These are phyloP conservation scores for Talaromyces marneffei DNA, from an alignment of 2,329 filamentous ascomycete species.

Conservation along the genomic window DNA sequence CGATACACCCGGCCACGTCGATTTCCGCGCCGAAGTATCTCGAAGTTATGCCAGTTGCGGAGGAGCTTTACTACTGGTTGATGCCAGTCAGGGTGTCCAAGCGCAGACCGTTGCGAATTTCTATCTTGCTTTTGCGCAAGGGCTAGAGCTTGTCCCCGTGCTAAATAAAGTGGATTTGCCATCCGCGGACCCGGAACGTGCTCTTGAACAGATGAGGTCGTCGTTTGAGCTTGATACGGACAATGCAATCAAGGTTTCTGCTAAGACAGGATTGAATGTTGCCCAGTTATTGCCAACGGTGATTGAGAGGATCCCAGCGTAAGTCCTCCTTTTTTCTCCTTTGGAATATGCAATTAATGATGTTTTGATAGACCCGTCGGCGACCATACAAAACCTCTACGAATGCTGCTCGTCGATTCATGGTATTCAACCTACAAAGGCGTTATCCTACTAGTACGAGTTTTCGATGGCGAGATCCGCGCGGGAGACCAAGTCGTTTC, in stretches of 20 bases:
- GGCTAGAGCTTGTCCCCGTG: conserved; percentile 78
- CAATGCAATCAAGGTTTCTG: conserved; percentile 72
- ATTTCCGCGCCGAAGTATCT: conserved; percentile 94
- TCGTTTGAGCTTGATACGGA: conserved; percentile 82
- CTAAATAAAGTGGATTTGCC: conserved; percentile 96
- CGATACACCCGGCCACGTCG: conserved; percentile 94
- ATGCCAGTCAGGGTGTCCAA: conserved; percentile 93
- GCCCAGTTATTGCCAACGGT: conserved; percentile 75
- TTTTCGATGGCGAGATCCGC: conserved; percentile 81
- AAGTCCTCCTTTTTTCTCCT: conserved; percentile 19
- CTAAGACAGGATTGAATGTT: conserved; percentile 90
- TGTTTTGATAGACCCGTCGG: conserved; percentile 56
- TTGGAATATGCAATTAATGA: conserved; percentile 1
- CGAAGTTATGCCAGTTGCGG: conserved; percentile 94
- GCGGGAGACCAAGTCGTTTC: conserved; percentile 83
- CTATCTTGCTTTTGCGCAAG: conserved; percentile 91
- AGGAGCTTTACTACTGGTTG: conserved; percentile 84
- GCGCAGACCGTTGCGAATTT: conserved; percentile 99
- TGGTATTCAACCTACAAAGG: conserved; percentile 98
- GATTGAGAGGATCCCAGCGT: conserved; percentile 73
- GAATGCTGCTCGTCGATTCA: conserved; percentile 86
- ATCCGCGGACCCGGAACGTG: conserved; percentile 78
- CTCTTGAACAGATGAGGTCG: conserved; percentile 76
- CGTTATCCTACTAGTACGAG: conserved; percentile 80
- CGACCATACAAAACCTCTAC: conserved; percentile 64